Percentiles rank a stretch among this genome's conserved stretches.
These are phyloP conservation scores for Baorangia bicolor DNA, from an alignment of 768 basidiomycete species.

Conservation along the genomic window DNA sequence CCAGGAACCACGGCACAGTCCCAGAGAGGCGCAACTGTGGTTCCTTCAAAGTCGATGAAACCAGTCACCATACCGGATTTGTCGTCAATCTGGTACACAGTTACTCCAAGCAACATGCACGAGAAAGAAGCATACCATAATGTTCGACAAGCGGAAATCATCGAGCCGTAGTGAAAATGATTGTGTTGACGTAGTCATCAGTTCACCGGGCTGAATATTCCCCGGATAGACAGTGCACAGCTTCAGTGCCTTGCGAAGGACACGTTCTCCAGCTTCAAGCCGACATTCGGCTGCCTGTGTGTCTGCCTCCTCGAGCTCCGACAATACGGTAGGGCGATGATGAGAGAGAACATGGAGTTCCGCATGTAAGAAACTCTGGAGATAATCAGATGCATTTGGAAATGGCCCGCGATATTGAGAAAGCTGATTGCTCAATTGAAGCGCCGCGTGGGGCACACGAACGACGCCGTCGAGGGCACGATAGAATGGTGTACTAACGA, in stretches of 20 bases:
- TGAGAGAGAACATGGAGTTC: background rate
- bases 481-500: conserved; percentile 2
- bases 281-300: background rate
- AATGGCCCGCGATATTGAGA: background rate
- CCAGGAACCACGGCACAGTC: background rate
- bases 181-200: background rate
- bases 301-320: background rate
- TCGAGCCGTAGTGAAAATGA: background rate
- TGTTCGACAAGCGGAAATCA: conserved; percentile 2
- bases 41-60: background rate
- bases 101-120: background rate
- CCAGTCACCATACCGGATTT: background rate
- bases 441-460: background rate
- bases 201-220: background rate
- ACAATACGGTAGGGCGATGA: background rate
- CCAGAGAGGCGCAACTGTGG: background rate
- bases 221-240: background rate
- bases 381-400: background rate
- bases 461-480: background rate
- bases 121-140: background rate
- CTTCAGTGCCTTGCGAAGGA: background rate
- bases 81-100: background rate
- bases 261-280: background rate
- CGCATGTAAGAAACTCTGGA: background rate
- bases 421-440: background rate